Evolutionary conservation across 2,329 filamentous ascomycete genomes (phyloP).

Genomic region (Xylaria digitata): DNA sequence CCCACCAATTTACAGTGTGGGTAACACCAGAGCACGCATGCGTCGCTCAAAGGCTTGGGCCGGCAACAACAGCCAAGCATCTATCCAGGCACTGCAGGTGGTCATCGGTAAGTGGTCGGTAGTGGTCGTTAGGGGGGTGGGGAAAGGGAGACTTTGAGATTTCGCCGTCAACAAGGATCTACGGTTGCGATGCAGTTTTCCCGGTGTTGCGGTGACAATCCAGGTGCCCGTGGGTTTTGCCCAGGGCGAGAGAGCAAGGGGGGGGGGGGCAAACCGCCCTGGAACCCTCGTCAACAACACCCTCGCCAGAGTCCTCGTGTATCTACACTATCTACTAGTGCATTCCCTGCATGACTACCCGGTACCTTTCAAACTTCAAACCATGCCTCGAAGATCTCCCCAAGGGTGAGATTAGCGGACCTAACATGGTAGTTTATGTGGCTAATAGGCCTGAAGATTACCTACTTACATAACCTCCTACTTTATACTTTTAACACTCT

Average conservation of each 20-base stretch:
- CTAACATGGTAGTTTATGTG: neutral
- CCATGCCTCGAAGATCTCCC: slow-evolving; percentile 17
- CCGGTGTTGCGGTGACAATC: neutral
- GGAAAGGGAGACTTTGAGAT: neutral
- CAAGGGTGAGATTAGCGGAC: slow-evolving; percentile 12
- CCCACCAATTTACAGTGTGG: neutral
- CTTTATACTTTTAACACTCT: too few relatives aligned
- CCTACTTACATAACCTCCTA: too few relatives aligned
- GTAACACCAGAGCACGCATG: slow-evolving; percentile 1
- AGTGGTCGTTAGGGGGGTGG: too few relatives aligned
- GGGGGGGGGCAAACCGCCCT: too few relatives aligned
- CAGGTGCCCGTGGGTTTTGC: too few relatives aligned
- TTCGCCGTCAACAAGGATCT: neutral
- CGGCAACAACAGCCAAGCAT: neutral
- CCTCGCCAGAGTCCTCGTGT: neutral
- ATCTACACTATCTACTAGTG: neutral
- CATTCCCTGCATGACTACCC: neutral
- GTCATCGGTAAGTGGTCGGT: too few relatives aligned
- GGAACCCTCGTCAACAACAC: too few relatives aligned
- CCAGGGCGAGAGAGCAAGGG: too few relatives aligned
- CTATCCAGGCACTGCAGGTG: too few relatives aligned
- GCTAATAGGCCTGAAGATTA: too few relatives aligned
- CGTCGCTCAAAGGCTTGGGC: slow-evolving; percentile 1
- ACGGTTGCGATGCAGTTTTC: neutral
- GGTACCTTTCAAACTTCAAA: slow-evolving; percentile 43